Percentiles rank a stretch among this genome's conserved stretches.
phyloP scores from a whole-genome alignment of 805 yeast genomes.

The Wickerhamiella siamensis region DNA sequence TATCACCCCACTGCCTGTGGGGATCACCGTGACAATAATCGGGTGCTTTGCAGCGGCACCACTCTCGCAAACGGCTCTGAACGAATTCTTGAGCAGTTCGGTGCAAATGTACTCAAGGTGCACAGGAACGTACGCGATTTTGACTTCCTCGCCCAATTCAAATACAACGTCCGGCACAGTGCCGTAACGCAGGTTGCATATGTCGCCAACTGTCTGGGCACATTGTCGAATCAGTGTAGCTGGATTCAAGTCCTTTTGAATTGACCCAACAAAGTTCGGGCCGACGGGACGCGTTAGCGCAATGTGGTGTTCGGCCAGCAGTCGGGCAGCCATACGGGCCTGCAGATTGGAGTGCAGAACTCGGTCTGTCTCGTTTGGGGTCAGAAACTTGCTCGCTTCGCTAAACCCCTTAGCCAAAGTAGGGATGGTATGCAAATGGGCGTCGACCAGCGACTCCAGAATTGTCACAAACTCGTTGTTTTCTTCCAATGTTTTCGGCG shows the following conservation, averaged over 20 bases:
- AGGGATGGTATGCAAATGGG: constrained; percentile 76
- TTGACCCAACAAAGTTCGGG: constrained; percentile 43
- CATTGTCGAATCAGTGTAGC: constrained; percentile 48
- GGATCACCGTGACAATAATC: constrained; percentile 35
- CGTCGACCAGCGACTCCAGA: constrained; percentile 46
- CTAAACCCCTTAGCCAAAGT: constrained; percentile 68
- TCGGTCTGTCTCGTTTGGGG: constrained; percentile 36
- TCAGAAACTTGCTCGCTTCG: constrained; percentile 39
- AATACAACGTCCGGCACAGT: constrained; percentile 47
- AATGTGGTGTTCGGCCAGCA: constrained; percentile 76
- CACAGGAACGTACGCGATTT: constrained; percentile 71
- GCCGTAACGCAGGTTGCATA: constrained; percentile 73
- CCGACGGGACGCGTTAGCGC: constrained; percentile 37
- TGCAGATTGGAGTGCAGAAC: constrained; percentile 65
- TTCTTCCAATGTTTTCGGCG: constrained; percentile 37
- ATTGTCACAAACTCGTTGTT: constrained; percentile 39
- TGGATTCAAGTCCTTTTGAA: constrained; percentile 54
- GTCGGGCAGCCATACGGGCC: constrained; percentile 76
- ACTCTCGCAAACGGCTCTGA: constrained; percentile 76
- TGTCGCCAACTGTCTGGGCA: constrained; percentile 64
- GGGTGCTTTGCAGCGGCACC: constrained; percentile 27
- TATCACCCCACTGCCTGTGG: constrained; percentile 38
- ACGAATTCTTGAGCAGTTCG: constrained; percentile 76
- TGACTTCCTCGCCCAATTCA: constrained; percentile 40
- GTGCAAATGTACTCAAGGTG: constrained; percentile 80